Percentiles rank a stretch among this genome's conserved stretches.
These are phyloP conservation scores for Phytophthora constricta DNA, from an alignment of 352 stramenopile species.

Conservation along the genomic window DNA sequence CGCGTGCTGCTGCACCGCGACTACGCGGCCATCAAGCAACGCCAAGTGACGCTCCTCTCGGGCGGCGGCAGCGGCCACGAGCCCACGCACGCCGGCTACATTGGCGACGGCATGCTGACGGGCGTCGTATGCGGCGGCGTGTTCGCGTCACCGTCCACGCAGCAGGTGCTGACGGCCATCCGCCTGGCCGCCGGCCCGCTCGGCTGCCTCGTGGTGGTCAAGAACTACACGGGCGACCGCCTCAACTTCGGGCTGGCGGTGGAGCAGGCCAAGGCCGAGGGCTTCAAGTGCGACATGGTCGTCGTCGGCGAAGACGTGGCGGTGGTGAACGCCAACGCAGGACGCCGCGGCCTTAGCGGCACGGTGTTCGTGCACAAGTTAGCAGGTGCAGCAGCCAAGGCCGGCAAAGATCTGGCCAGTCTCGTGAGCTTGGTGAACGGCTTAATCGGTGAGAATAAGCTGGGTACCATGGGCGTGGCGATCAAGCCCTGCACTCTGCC, in stretches of 20 bases:
- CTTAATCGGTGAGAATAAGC: conserved; percentile 58
- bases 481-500: conserved; percentile 96
- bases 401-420: conserved; percentile 77
- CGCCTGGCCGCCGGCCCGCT: conserved; percentile 76
- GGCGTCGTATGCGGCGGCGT: conserved; percentile 96
- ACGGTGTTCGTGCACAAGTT: conserved; percentile 98
- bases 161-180: conserved; percentile 96
- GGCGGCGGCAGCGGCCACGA: conserved; percentile 92
- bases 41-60: conserved; percentile 81
- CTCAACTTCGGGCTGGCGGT: conserved; percentile 99
- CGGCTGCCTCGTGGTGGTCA: conserved; percentile 97
- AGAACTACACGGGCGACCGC: conserved; percentile 99
- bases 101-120: conserved; percentile 96
- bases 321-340: conserved; percentile 94
- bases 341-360: conserved; percentile 95
- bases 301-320: conserved; percentile 96
- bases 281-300: conserved; percentile 93
- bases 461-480: conserved; percentile 95
- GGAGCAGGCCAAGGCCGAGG: conserved; percentile 94
- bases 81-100: conserved; percentile 96
- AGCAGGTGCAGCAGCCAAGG: conserved; percentile 89
- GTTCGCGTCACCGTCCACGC: conserved; percentile 95
- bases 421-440: conserved; percentile 73
- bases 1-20: conserved; percentile 80
- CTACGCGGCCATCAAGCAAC: conserved; percentile 63